Conservation (phyloP, 1,139 yeast genomes). For the Waltiozyma sp. region DNA sequence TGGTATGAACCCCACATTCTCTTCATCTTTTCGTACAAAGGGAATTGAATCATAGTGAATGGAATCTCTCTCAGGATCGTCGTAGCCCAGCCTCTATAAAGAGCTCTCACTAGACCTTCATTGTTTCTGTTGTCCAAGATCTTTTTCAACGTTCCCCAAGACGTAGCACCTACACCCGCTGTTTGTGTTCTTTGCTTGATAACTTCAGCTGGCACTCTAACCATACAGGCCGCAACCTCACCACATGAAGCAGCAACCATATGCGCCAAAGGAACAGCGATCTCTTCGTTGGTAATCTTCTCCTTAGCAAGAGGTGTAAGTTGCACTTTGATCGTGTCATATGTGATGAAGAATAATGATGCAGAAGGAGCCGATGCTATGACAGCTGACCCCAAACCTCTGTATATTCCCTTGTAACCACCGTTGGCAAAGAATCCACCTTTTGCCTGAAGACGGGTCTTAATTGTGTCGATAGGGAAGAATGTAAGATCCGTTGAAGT, state of each 20-base stretch:
- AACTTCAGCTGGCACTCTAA: conserved; percentile 94
- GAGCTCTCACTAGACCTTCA: conserved; percentile 67
- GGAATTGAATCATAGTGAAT: conserved; percentile 90
- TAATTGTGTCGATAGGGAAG: conserved; percentile 92
- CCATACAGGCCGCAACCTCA: conserved; percentile 85
- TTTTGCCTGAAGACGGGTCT: conserved; percentile 87
- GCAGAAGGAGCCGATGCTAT: conserved; percentile 96
- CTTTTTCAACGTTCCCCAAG: conserved; percentile 54
- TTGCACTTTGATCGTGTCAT: conserved; percentile 59
- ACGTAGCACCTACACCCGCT: conserved; percentile 45
- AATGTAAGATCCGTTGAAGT: conserved; percentile 89
- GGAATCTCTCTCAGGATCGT: conserved; percentile 94
- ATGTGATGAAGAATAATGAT: conserved; percentile 77
- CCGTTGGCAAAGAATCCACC: conserved; percentile 92
- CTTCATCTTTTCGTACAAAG: conserved; percentile 79
- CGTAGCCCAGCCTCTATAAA: conserved; percentile 88
- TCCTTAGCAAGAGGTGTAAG: conserved; percentile 35
- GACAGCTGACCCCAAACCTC: conserved; percentile 88
- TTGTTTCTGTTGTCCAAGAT: conserved; percentile 53
- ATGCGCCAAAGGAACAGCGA: conserved; percentile 41
- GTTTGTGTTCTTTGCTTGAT: conserved; percentile 93
- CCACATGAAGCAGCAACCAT: conserved; percentile 86
- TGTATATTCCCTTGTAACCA: conserved; percentile 82
- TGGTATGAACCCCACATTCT: conserved; percentile 34
- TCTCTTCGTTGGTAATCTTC: conserved; percentile 20